Percentiles rank a stretch among this genome's conserved stretches.
Conservation (phyloP, 169 alveolate genomes). For the Eimeria sp. region DNA sequence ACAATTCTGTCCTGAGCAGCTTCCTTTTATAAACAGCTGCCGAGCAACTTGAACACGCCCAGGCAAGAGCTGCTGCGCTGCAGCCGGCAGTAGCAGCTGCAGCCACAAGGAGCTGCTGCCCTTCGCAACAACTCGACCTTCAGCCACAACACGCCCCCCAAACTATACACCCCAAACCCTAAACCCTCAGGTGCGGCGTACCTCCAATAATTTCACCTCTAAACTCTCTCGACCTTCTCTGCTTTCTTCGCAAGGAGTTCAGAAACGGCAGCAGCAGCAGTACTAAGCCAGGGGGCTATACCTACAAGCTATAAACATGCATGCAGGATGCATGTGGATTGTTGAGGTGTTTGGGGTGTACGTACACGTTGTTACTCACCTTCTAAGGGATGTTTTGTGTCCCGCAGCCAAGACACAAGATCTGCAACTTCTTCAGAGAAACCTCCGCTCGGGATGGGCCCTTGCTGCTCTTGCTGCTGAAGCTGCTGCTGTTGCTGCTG, state of each 20-base stretch:
- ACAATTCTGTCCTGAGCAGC: neutral
- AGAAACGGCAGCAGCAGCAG: constrained; percentile 32
- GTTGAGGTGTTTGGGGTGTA: neutral
- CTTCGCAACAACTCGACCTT: constrained; percentile 11
- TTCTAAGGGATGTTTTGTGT: constrained; percentile 6
- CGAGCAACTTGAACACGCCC: neutral
- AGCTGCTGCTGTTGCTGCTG: constrained; percentile 13
- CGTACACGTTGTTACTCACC: constrained; percentile 1
- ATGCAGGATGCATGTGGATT: neutral
- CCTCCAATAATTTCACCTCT: neutral
- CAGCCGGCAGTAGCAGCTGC: constrained; percentile 62
- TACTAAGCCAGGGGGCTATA: neutral
- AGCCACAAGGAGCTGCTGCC: neutral
- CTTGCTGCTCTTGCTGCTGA: neutral
- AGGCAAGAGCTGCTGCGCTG: constrained; percentile 49
- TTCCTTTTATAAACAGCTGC: neutral
- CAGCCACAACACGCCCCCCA: neutral
- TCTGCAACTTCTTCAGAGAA: neutral
- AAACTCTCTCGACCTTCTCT: neutral
- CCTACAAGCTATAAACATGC: neutral
- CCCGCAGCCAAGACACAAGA: constrained; percentile 45
- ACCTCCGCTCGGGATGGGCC: neutral
- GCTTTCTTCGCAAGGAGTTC: neutral
- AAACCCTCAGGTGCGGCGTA: neutral
- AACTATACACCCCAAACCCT: neutral